Evolutionary conservation across 805 yeast genomes (phyloP), one percentile per base, ranked within the genome.

Genomic region (Candida krabiensis): DNA sequence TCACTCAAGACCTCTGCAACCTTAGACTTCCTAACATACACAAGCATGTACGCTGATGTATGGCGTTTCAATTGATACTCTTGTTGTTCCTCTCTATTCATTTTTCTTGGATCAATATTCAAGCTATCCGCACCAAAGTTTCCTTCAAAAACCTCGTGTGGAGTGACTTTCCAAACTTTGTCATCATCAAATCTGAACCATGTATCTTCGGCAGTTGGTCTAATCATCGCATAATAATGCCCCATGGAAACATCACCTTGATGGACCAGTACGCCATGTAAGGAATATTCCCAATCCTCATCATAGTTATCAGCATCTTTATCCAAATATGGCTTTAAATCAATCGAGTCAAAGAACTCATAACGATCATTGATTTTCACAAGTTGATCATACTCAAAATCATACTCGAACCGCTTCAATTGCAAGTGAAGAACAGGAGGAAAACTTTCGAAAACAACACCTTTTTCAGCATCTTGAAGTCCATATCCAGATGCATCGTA

Each of bases 111-210:
- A 30, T 73, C 71, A 9, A 66, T 69, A 16, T 70, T 74, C 14
- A 79, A 48, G 40, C 74, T 75, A 38, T 81, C 81, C 14, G 87
- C 86, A 4, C 99, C 99, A 65, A 80, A 93, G 59, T 91, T 93
- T 38, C 87, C 96, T 25, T 89, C 90, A 54, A 90, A 84, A 0
- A 89, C 99, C 53, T 91, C 96, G 38, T 73, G 73, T 25, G 78
- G 73, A 0, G 96, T 86, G 1, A 86, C 97, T 50, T 80, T 77
- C 75, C 95, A 86, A 21, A 93, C 99, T 43, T 82, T 77, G 55
- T 93, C 99, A 62, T 93, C 99, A 60, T 93, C 99, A 67, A 91
- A 93, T 55, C 91, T 73, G 59, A 76, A 83, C 99, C 99, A 93
- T 28, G 74, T 65, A 36, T 79, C 82, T 15, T 75, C 69, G 2